Conservation (phyloP, 345 rosid species). For the Linum lewisii region DNA sequence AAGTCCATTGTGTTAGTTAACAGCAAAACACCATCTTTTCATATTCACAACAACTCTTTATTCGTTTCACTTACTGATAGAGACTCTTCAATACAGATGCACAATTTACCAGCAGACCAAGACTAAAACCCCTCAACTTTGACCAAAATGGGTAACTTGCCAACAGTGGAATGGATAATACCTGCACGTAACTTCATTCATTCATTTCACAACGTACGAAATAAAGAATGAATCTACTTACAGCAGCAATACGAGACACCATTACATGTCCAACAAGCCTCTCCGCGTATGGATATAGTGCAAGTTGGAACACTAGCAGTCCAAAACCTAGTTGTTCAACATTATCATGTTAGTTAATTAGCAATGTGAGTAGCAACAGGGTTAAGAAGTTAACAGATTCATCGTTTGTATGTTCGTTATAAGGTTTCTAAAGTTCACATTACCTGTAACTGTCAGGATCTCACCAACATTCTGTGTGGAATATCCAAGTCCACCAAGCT, state of each 20-base stretch:
- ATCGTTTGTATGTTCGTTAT: background rate
- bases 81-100: constrained; percentile 60
- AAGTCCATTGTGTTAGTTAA: background rate
- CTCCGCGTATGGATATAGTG: constrained; percentile 52
- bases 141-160: constrained; percentile 55
- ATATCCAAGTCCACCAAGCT: constrained; percentile 61
- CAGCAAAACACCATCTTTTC: background rate
- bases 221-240: constrained; percentile 17
- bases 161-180: constrained; percentile 40
- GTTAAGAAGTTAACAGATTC: no score
- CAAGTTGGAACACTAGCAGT: constrained; percentile 67
- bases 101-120: constrained; percentile 36
- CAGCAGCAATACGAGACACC: constrained; percentile 55
- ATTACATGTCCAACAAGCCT: constrained; percentile 54
- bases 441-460: constrained; percentile 75
- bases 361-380: no score
- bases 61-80: background rate
- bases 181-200: constrained; percentile 29
- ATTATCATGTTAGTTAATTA: constrained; percentile 2
- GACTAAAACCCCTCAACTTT: constrained; percentile 55
- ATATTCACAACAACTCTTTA: background rate
- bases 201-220: background rate
- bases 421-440: background rate
- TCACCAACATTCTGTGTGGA: constrained; percentile 58
- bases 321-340: constrained; percentile 43